Conservation (phyloP, 2,329 filamentous ascomycete species). For the Cytospora leucostoma region DNA sequence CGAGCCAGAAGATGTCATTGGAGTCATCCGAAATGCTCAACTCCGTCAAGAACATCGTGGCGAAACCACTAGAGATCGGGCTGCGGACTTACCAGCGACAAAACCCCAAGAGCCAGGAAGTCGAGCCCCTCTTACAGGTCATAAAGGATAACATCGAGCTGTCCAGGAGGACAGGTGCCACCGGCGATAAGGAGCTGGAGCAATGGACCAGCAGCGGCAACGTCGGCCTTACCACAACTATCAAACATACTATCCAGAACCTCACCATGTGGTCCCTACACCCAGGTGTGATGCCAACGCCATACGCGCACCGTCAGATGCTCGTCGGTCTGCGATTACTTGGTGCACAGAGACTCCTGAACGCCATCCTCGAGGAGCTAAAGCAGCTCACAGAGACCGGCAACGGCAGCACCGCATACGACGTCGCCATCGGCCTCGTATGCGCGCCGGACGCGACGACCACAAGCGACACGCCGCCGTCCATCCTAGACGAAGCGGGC, state of each 20-base stretch:
- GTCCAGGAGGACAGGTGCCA: slow-evolving; percentile 62
- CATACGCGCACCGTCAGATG: slow-evolving; percentile 73
- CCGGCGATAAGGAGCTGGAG: slow-evolving; percentile 68
- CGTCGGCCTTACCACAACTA: slow-evolving; percentile 57
- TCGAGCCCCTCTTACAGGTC: slow-evolving; percentile 67
- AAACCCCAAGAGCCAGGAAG: slow-evolving; percentile 66
- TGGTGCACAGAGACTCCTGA: slow-evolving; percentile 62
- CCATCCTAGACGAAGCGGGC: slow-evolving; percentile 40
- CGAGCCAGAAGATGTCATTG: slow-evolving; percentile 64
- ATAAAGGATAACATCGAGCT: slow-evolving; percentile 62
- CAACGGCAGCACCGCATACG: slow-evolving; percentile 58
- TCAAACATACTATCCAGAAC: slow-evolving; percentile 63
- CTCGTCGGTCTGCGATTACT: slow-evolving; percentile 61
- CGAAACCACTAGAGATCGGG: slow-evolving; percentile 67
- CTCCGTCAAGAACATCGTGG: slow-evolving; percentile 71
- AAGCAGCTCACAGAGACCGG: slow-evolving; percentile 61
- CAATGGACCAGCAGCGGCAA: slow-evolving; percentile 61
- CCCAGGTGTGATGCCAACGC: slow-evolving; percentile 57
- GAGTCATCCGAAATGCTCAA: slow-evolving; percentile 72
- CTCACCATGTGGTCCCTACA: slow-evolving; percentile 69
- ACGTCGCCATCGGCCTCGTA: slow-evolving; percentile 68
- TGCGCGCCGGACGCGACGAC: slow-evolving; percentile 64
- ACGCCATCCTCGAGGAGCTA: slow-evolving; percentile 67
- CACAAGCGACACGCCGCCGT: slow-evolving; percentile 43
- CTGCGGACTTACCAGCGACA: slow-evolving; percentile 67